Evolutionary conservation across 768 basidiomycete species (phyloP), one percentile per base, ranked within the genome.

Genomic region (Clitopilus hobsonii): DNA sequence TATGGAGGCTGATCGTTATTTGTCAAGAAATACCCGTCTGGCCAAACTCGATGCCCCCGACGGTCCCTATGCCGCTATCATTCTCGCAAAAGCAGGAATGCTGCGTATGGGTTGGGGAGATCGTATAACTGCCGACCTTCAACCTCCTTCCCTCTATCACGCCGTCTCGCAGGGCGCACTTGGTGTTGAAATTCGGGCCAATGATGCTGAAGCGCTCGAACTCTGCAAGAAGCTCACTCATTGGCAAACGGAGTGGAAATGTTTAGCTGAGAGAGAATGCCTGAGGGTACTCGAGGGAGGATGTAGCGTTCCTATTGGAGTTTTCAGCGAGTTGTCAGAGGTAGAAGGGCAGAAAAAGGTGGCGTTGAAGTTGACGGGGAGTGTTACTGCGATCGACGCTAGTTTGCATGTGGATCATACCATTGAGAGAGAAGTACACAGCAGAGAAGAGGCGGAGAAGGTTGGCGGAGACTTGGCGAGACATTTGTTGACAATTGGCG

Each of bases 161-260:
- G 95, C 97, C 7, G 96, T 98, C 54, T 93, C 94, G 2, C 97
- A 98, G 71, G 97, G 94, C 25, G 94, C 95, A 13, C 75, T 99
- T 29, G 94, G 74, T 0, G 78, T 98, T 27, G 97, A 99, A 70
- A 84, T 95, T 58, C 87, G 88, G 36, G 64, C 78, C 18, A 77
- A 84, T 62, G 90, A 92, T 63, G 65, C 68, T 1, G 76, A 78
- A 58, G 78, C 88, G 6, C 71, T 80, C 23, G 80, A 80, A 52
- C 69, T 95, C 26, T 86, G 94, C 66, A 71, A 78, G 28, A 75
- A 74, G 23, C 68, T 94, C 48, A 91, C 83, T 1, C 90, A 97
- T 66, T 82, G 84, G 72, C 76, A 80, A 66, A 94, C 93, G 0
- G 78, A 84, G 48, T 92, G 86, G 86, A 72, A 65, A 53, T 91